Percentiles rank a stretch among this genome's conserved stretches.
These are phyloP conservation scores for Closterium sp. DNA, from an alignment of 139 green algal genomes.

Conservation along the genomic window DNA sequence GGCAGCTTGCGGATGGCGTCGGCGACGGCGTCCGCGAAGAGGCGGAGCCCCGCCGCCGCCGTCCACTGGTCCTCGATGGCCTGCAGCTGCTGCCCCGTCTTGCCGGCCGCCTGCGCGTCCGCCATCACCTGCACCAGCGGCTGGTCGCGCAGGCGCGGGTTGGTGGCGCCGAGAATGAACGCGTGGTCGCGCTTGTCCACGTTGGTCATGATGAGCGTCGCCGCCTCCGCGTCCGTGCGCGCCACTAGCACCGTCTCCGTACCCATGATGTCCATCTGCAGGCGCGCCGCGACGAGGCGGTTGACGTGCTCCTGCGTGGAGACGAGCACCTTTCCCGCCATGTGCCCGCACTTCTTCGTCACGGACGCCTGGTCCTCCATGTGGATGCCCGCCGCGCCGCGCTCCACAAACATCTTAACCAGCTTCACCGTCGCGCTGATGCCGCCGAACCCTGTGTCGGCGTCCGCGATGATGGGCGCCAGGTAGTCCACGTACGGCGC, in stretches of 20 bases:
- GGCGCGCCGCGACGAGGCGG: slow-evolving; percentile 22
- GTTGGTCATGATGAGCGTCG: slow-evolving; percentile 81
- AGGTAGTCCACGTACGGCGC: slow-evolving; percentile 65
- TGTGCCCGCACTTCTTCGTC: slow-evolving; percentile 57
- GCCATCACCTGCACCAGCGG: slow-evolving; percentile 33
- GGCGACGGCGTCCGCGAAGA: slow-evolving; percentile 28
- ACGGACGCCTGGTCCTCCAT: slow-evolving; percentile 52
- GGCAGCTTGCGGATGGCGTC: slow-evolving; percentile 28
- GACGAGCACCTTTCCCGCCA: slow-evolving; percentile 53
- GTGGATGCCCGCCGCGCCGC: slow-evolving; percentile 46
- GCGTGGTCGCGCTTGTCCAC: slow-evolving; percentile 73
- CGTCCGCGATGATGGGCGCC: slow-evolving; percentile 58
- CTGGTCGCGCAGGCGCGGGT: slow-evolving; percentile 16
- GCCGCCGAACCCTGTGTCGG: slow-evolving; percentile 83
- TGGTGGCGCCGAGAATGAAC: slow-evolving; percentile 77
- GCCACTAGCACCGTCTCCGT: slow-evolving; percentile 60
- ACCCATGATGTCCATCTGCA: slow-evolving; percentile 50
- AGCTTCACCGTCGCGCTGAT: slow-evolving; percentile 85
- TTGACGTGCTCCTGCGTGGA: slow-evolving; percentile 47
- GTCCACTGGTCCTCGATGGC: slow-evolving; percentile 45
- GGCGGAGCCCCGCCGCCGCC: slow-evolving; percentile 12
- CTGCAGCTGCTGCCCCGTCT: slow-evolving; percentile 45
- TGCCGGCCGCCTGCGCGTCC: slow-evolving; percentile 26
- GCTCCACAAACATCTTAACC: slow-evolving; percentile 59
- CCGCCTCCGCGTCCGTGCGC: slow-evolving; percentile 72